phyloP scores from a whole-genome alignment of 768 basidiomycete species.

The Pholiota microspora region DNA sequence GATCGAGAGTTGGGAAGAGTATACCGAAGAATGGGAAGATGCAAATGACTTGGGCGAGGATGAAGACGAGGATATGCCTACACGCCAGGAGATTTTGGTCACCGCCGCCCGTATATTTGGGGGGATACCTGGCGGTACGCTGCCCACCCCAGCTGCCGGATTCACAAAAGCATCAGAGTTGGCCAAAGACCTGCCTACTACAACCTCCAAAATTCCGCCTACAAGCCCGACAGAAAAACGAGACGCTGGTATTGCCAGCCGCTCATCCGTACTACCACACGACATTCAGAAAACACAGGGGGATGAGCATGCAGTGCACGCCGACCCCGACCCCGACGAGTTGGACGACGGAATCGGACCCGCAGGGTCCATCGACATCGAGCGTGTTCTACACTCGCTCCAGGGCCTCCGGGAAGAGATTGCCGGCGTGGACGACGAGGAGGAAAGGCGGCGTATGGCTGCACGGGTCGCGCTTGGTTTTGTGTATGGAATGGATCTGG shows the following conservation, averaged over 20 bases:
- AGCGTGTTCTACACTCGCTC: slow-evolving; percentile 55
- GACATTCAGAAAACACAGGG: neutral
- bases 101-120: slow-evolving; percentile 55
- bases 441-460: slow-evolving; percentile 64
- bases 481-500: slow-evolving; percentile 59
- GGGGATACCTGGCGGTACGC: neutral
- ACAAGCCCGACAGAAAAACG: neutral
- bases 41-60: slow-evolving; percentile 15
- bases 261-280: too few relatives aligned
- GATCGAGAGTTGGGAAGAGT: slow-evolving; percentile 28
- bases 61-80: slow-evolving; percentile 40
- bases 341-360: slow-evolving; percentile 14
- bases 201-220: neutral
- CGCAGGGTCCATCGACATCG: slow-evolving; percentile 57
- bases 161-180: slow-evolving; percentile 1
- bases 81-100: slow-evolving; percentile 44
- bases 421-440: slow-evolving; percentile 58
- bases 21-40: slow-evolving; percentile 4
- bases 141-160: neutral
- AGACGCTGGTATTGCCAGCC: neutral
- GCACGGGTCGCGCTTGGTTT: slow-evolving; percentile 71
- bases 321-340: neutral
- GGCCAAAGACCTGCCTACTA: neutral
- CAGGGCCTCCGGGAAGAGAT: slow-evolving; percentile 77
- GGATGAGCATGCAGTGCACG: neutral